phyloP scores from a whole-genome alignment of 2,329 filamentous ascomycete genomes.

The Colletotrichum graminicola region DNA sequence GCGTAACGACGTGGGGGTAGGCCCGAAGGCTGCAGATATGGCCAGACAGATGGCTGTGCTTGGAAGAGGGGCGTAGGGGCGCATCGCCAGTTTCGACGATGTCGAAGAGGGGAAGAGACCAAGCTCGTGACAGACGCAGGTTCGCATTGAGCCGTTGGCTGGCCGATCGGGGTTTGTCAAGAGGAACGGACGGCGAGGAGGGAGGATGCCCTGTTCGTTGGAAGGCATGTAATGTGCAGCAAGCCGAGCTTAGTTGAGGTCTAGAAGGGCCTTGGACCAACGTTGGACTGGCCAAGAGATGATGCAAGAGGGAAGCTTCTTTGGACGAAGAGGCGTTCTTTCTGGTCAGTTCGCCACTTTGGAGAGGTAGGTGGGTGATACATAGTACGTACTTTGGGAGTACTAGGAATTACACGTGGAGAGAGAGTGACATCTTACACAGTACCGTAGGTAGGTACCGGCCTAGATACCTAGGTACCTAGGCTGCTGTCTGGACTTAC shows the following conservation, averaged over 20 bases:
- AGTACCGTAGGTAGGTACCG: too few species aligned
- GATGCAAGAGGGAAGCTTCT: conserved; percentile 9
- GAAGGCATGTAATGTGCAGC: not conserved
- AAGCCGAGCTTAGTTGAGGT: not conserved
- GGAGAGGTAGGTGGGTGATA: too few species aligned
- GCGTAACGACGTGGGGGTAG: conserved; percentile 8
- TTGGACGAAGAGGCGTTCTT: not conserved
- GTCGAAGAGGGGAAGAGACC: not conserved
- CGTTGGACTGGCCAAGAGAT: not conserved
- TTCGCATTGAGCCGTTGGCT: not conserved
- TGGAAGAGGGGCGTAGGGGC: conserved; percentile 10
- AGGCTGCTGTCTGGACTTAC: not conserved
- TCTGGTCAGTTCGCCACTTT: not conserved
- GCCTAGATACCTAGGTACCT: too few species aligned
- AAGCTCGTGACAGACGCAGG: not conserved
- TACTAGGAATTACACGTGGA: not conserved
- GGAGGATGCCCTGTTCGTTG: not conserved
- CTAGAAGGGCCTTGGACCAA: not conserved
- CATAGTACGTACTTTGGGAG: too few species aligned
- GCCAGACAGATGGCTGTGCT: conserved; percentile 26
- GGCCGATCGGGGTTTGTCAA: not conserved
- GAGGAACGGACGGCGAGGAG: not conserved
- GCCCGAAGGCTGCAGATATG: conserved; percentile 41
- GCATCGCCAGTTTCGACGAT: conserved; percentile 32
- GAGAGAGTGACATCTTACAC: not conserved